These are phyloP conservation scores for Mycena albidolilacea DNA, from an alignment of 768 basidiomycete species.

Conservation along the genomic window DNA sequence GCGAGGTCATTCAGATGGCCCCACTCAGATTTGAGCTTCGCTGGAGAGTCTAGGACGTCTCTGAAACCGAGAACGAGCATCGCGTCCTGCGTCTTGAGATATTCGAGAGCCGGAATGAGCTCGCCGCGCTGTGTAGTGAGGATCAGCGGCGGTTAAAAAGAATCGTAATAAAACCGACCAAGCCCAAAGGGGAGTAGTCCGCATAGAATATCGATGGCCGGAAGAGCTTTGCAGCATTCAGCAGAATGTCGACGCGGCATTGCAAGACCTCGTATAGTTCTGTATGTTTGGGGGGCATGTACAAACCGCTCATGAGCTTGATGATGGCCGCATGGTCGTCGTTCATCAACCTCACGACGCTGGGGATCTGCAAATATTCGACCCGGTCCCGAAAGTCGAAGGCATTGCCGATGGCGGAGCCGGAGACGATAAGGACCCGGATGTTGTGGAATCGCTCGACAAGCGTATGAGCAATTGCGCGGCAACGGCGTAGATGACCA, in stretches of 20 bases:
- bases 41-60: constrained; percentile 26
- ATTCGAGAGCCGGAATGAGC: constrained; percentile 19
- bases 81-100: constrained; percentile 23
- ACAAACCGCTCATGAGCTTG: constrained; percentile 29
- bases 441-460: constrained; percentile 18
- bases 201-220: constrained; percentile 19
- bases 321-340: constrained; percentile 26
- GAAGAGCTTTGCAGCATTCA: constrained; percentile 24
- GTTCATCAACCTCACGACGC: constrained; percentile 23
- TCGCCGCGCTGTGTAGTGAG: constrained; percentile 21
- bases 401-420: constrained; percentile 27
- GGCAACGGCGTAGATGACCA: constrained; percentile 25
- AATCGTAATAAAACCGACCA: constrained; percentile 1
- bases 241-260: constrained; percentile 16
- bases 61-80: constrained; percentile 22
- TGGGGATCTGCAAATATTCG: constrained; percentile 30
- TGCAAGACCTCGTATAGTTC: constrained; percentile 22
- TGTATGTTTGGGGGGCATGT: constrained; percentile 15
- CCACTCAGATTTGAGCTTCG: constrained; percentile 26
- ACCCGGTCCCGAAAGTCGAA: constrained; percentile 29
- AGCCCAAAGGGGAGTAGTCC: constrained; percentile 24
- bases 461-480: constrained; percentile 24
- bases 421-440: constrained; percentile 23
- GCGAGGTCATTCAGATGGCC: constrained; percentile 25
- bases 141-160: constrained; percentile 1